Evolutionary conservation across 441 rosid species (phyloP).

Genomic region (Gossypium davidsonii): DNA sequence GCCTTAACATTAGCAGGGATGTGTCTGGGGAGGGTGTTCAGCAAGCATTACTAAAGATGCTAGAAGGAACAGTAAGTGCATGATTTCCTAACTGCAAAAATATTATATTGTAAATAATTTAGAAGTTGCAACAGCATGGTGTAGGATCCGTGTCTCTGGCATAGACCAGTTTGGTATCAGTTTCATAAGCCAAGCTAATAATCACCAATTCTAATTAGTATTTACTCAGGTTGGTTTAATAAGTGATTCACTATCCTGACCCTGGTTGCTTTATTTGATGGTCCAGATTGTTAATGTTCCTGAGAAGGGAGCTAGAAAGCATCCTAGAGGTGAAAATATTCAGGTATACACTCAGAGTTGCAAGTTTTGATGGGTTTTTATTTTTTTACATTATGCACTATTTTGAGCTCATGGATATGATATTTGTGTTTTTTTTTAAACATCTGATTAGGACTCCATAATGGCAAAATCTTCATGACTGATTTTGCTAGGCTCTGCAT

Average conservation of each 20-base stretch:
- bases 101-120: neutral
- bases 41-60: conserved; percentile 93
- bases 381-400: neutral
- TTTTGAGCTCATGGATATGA: neutral
- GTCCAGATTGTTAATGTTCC: conserved; percentile 92
- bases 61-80: conserved; percentile 93
- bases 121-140: neutral
- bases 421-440: conserved; percentile 1
- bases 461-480: conserved; percentile 1
- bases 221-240: neutral
- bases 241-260: neutral
- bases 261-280: conserved; percentile 13
- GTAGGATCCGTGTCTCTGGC: conserved; percentile 7
- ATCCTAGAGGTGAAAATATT: conserved; percentile 97
- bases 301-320: conserved; percentile 97
- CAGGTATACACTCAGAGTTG: conserved; percentile 50
- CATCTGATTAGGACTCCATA: conserved; percentile 1
- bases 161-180: neutral
- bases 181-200: neutral
- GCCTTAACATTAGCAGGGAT: conserved; percentile 93
- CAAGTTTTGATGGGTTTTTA: neutral
- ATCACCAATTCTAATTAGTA: neutral
- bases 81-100: conserved; percentile 9
- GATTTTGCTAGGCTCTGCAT: neutral
- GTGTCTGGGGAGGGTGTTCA: conserved; percentile 99